A percentile compares a stretch with the other conserved stretches of the same genome.
These are phyloP conservation scores for Phytophthora palmivora DNA, from an alignment of 352 stramenopile species.

Conservation along the genomic window DNA sequence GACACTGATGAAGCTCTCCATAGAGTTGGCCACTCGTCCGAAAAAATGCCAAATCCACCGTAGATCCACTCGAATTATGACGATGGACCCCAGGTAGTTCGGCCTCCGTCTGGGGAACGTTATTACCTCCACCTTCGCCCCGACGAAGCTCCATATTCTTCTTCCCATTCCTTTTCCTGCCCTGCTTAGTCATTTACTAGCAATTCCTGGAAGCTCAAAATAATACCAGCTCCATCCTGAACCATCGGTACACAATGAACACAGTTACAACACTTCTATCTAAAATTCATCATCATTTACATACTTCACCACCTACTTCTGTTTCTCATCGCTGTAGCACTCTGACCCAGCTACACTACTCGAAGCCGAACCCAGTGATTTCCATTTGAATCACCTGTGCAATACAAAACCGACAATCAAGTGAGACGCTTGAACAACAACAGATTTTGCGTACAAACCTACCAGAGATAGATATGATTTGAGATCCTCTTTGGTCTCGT, in stretches of 20 bases:
- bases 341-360: slow-evolving; percentile 45
- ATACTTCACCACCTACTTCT: slow-evolving; percentile 24
- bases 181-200: slow-evolving; percentile 31
- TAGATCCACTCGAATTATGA: neutral
- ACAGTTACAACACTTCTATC: neutral
- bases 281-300: slow-evolving; percentile 29
- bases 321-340: slow-evolving; percentile 7
- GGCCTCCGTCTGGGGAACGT: neutral
- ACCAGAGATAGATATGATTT: slow-evolving; percentile 82
- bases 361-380: slow-evolving; percentile 79
- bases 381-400: slow-evolving; percentile 83
- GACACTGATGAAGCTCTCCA: slow-evolving; percentile 48
- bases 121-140: slow-evolving; percentile 1
- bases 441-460: slow-evolving; percentile 21
- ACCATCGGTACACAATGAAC: slow-evolving; percentile 1
- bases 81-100: neutral
- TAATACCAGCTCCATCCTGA: slow-evolving; percentile 23
- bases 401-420: slow-evolving; percentile 29
- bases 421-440: slow-evolving; percentile 1
- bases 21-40: slow-evolving; percentile 41
- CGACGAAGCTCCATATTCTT: slow-evolving; percentile 7
- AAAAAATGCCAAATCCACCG: slow-evolving; percentile 33
- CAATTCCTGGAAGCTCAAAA: slow-evolving; percentile 10
- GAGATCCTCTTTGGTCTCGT: slow-evolving; percentile 87
- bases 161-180: slow-evolving; percentile 27